A percentile compares a stretch with the other conserved stretches of the same genome.
phyloP scores from a whole-genome alignment of 371 early-diverging fungal species.

The Paramicrosporidium saccamoebae region DNA sequence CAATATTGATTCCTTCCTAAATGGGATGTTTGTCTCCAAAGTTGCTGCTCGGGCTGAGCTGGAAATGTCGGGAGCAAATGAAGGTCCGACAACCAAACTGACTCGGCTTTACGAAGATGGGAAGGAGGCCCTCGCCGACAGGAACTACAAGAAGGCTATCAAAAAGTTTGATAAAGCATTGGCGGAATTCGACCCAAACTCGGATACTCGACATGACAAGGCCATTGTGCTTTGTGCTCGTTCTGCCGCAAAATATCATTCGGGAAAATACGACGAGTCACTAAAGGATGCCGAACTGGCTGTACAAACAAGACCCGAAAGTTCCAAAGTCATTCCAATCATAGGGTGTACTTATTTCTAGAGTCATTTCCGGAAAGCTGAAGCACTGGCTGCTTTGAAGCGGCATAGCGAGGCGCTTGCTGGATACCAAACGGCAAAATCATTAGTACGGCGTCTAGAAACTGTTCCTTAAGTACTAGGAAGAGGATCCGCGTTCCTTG shows the following conservation, averaged over 20 bases:
- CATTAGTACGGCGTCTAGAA: slow-evolving; percentile 12
- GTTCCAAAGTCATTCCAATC: slow-evolving; percentile 22
- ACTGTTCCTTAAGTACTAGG: slow-evolving; percentile 16
- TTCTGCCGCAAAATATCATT: slow-evolving; percentile 13
- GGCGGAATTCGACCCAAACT: too few species aligned
- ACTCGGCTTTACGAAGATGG: too few species aligned
- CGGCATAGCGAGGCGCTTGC: slow-evolving; percentile 18
- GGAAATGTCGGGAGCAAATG: too few species aligned
- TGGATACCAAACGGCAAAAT: slow-evolving; percentile 12
- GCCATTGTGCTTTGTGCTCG: too few species aligned
- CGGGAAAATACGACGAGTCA: slow-evolving; percentile 15
- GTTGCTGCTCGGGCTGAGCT: too few species aligned
- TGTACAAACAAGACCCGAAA: slow-evolving; percentile 16
- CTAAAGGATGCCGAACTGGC: slow-evolving; percentile 18
- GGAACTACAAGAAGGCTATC: too few species aligned
- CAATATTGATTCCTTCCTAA: too few species aligned
- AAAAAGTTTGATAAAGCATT: too few species aligned
- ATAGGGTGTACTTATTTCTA: slow-evolving; percentile 2
- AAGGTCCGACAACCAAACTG: too few species aligned
- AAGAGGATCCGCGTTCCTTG: slow-evolving; percentile 2
- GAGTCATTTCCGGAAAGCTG: slow-evolving; percentile 34
- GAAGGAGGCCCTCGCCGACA: too few species aligned
- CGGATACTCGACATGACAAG: too few species aligned
- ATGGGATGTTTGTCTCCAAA: too few species aligned
- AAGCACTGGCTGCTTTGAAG: slow-evolving; percentile 15